phyloP scores from a whole-genome alignment of 2,329 filamentous ascomycete genomes.

The Aspergillus spinulosporus region DNA sequence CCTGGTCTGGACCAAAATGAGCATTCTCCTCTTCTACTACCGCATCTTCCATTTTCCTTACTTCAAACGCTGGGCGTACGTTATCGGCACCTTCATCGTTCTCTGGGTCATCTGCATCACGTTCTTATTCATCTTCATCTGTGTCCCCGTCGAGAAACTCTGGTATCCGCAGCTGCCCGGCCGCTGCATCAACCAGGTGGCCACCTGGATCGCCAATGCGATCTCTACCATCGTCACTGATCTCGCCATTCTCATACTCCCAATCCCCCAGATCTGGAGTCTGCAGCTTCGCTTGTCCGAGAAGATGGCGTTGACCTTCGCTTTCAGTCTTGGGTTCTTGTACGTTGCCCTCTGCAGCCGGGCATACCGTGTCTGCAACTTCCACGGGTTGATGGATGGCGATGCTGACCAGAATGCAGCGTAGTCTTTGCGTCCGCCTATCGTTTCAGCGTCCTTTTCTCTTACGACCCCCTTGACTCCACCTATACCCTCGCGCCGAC shows the following conservation, averaged over 20 bases:
- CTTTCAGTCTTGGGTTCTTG: constrained; percentile 2
- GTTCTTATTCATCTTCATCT: constrained; percentile 26
- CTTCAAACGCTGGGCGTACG: constrained; percentile 25
- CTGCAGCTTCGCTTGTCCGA: constrained; percentile 19
- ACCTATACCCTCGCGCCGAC: neutral
- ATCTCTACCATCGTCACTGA: constrained; percentile 36
- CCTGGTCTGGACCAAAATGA: constrained; percentile 31
- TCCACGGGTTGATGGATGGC: neutral
- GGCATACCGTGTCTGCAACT: neutral
- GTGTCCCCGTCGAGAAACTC: constrained; percentile 28
- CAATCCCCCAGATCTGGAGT: constrained; percentile 28
- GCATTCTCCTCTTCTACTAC: constrained; percentile 32
- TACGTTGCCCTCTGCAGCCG: neutral
- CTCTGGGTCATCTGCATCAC: constrained; percentile 27
- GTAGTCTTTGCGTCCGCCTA: neutral
- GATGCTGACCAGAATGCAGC: neutral
- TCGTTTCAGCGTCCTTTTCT: neutral
- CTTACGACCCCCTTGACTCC: neutral
- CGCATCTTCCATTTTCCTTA: constrained; percentile 27
- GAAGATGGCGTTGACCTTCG: neutral
- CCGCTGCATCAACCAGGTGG: constrained; percentile 27
- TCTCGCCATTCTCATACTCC: constrained; percentile 29
- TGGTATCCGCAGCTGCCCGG: constrained; percentile 28
- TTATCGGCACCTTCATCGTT: constrained; percentile 24
- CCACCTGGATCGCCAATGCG: constrained; percentile 29